Base-by-base conservation (phyloP, 305 asterid species). In the Solanum hybrid region DNA sequence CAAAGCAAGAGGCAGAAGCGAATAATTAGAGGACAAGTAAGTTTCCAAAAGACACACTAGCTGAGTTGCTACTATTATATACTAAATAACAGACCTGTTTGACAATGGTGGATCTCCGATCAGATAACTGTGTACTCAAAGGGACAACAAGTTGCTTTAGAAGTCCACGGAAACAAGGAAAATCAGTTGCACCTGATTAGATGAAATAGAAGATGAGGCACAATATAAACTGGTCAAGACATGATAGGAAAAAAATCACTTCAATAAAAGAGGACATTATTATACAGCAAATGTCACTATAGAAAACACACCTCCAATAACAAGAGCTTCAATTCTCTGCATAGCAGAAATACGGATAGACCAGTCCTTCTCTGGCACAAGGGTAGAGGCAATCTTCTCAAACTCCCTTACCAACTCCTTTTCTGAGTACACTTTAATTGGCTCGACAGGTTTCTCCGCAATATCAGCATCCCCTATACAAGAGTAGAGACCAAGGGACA, bases 331-430 rank as follows among this genome's bases (percentile, higher is more conserved):
- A 81, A 96, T 91, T 94, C 98, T 96, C 93, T 98, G 99, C 99
- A 98, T 95, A 90, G 99, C 98, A 90, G 98, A 94, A 90, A 96
- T 96, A 76, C 99, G 98, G 72, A 96, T 45, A 89, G 99, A 98
- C 99, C 99, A 98, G 92, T 98, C 99, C 91, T 98, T 98, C 32
- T 98, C 99, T 73, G 99, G 99, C 88, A 96, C 95, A 92, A 98
- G 98, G 92, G 93, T 96, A 40, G 98, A 94, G 89, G 96, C 94
- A 91, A 96, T 93, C 97, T 98, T 98, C 93, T 98, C 99, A 89
- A 96, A 96, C 93, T 98, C 99, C 93, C 98, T 94, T 87, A 93
- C 90, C 89, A 98, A 96, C 94, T 98, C 99, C 93, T 96, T 98
- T 89, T 98, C 99, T 14, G 99, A 98, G 90, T 95, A 96, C 88